Evolutionary conservation across 352 stramenopile species (phyloP), one percentile per base, ranked within the genome.

Genomic region (Peronosclerospora sorghi): DNA sequence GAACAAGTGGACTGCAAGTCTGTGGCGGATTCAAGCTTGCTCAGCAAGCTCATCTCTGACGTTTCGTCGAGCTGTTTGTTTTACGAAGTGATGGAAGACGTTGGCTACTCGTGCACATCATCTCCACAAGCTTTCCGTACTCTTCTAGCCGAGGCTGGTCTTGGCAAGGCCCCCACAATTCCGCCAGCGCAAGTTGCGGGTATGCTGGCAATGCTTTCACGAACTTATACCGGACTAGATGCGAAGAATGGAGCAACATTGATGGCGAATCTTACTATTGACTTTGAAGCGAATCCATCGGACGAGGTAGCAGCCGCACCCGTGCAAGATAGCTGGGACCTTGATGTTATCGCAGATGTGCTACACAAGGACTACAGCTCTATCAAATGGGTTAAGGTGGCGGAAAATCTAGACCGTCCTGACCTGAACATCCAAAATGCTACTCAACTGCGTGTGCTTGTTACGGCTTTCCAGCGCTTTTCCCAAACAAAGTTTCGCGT

Each of bases 21-120:
- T 5, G 52, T 78, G 35, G 57, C 50, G n/a, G 78, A 84, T 23
- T 41, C 62, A 10, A 78, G 86, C 39, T 46, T 73, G 30, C 53
- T 94, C 20, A 74, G 60, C 48, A 78, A 86, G 49, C 65, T 95
- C 29, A 79, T 92, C 26, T 60, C 66, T 42, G 80, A 94, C 26
- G 75, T 94, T 38, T 72, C 68, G 23, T 59, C 62, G 0, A 87
- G 75, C 42, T 90, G 78, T 34, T 38, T 95, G 21, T 95, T 95
- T 48, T 92, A 90, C 45, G 83, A 94, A 26, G 56, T 96, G 27
- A 89, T 96, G 81, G 80, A 91, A 52, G 85, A 96, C 34, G 79
- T 96, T 10, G 85, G 85, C 6, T 92, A 94, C 54, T 69, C 73
- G 34, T 86, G 73, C 47, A 94, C 82, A 41, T 73, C 80, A 20